phyloP scores from a whole-genome alignment of 352 stramenopile genomes.

The Phytopythium delawarense region DNA sequence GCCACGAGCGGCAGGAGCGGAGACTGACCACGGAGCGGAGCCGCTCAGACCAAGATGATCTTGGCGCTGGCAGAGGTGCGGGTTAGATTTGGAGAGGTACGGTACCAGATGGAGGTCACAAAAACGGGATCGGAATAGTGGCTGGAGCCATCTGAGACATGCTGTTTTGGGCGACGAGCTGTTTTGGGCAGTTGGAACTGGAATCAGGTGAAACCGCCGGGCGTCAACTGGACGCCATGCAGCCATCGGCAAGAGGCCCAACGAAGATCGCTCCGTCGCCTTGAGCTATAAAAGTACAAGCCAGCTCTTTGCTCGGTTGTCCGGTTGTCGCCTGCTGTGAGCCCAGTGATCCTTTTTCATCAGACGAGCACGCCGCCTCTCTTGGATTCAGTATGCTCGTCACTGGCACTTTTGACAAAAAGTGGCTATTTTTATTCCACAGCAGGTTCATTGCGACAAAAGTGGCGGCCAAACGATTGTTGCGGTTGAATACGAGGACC shows the following conservation, averaged over 20 bases:
- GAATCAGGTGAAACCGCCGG: neutral
- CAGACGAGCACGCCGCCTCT: neutral
- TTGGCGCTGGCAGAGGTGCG: neutral
- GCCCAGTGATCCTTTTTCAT: neutral
- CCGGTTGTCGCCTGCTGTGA: no score
- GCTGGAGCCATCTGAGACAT: neutral
- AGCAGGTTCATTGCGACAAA: no score
- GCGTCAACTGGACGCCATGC: no score
- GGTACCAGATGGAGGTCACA: neutral
- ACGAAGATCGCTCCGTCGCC: no score
- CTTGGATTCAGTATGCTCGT: constrained; percentile 5
- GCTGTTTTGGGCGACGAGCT: neutral
- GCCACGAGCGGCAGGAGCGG: neutral
- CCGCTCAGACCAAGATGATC: neutral
- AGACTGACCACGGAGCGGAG: neutral
- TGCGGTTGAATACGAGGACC: no score
- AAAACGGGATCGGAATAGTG: neutral
- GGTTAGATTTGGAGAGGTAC: neutral
- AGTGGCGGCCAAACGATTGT: no score
- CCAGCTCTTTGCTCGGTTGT: no score
- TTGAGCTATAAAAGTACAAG: no score
- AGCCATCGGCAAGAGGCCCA: no score
- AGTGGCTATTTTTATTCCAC: no score
- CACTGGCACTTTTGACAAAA: neutral
- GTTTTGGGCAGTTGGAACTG: neutral